Conservation (phyloP, 441 rosid genomes). For the Francoa sonchifolia region DNA sequence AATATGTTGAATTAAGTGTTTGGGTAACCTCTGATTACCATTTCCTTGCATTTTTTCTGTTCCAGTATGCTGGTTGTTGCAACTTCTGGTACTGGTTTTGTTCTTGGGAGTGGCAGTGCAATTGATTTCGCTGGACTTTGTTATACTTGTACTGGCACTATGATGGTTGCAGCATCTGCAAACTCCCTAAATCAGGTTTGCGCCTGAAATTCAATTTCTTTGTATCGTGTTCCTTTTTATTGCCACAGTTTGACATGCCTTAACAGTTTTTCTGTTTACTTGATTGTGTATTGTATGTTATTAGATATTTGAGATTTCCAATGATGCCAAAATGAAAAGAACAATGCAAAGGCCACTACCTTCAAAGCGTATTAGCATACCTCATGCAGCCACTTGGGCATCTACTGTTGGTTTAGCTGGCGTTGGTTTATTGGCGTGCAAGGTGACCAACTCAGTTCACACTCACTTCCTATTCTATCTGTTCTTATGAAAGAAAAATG, state of each 20-base stretch:
- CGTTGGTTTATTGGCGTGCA: slow-evolving; percentile 57
- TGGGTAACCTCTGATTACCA: too few species aligned
- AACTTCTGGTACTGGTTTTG: slow-evolving; percentile 88
- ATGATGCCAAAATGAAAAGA: slow-evolving; percentile 92
- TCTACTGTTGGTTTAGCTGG: slow-evolving; percentile 64
- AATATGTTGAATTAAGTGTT: too few species aligned
- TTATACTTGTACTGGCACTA: slow-evolving; percentile 86
- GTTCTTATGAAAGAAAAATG: not conserved
- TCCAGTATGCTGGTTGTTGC: slow-evolving; percentile 84
- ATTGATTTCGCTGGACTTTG: slow-evolving; percentile 65
- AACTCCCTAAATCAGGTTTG: slow-evolving; percentile 86
- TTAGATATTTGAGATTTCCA: slow-evolving; percentile 69
- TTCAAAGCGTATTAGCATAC: slow-evolving; percentile 55
- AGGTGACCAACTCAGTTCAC: slow-evolving; percentile 38
- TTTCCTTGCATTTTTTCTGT: not conserved
- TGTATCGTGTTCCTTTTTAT: too few species aligned
- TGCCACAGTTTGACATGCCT: too few species aligned
- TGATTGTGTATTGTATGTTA: not conserved
- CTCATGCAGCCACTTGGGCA: slow-evolving; percentile 79
- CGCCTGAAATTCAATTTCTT: too few species aligned
- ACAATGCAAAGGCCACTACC: slow-evolving; percentile 82
- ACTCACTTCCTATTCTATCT: slow-evolving; percentile 5
- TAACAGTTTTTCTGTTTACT: too few species aligned
- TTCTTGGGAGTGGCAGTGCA: slow-evolving; percentile 58
- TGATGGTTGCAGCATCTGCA: slow-evolving; percentile 96